Conservation (phyloP, 1,284 basidiomycete species). For the Stygiomarasmius scandens region DNA sequence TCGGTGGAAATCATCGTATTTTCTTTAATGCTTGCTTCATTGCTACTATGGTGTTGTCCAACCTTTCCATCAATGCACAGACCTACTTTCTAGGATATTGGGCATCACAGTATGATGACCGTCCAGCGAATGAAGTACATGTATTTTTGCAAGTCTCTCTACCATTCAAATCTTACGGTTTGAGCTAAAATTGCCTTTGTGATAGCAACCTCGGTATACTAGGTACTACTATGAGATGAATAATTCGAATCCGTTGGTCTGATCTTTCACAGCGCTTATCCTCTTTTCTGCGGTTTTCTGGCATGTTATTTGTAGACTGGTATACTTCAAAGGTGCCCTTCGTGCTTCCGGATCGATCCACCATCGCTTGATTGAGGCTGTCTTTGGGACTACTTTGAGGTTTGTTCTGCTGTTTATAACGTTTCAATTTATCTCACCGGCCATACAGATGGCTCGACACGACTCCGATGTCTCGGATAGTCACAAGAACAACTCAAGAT, state of each 20-base stretch:
- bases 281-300: not conserved
- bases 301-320: not conserved
- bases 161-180: no score
- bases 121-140: constrained; percentile 24
- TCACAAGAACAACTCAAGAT: constrained; percentile 55
- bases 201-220: constrained; percentile 9
- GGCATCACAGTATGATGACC: constrained; percentile 43
- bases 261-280: not conserved
- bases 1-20: constrained; percentile 43
- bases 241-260: no score
- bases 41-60: constrained; percentile 22
- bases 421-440: not conserved
- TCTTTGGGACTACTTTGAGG: constrained; percentile 60
- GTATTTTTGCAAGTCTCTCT: constrained; percentile 28
- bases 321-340: constrained; percentile 30
- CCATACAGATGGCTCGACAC: constrained; percentile 40
- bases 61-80: constrained; percentile 31
- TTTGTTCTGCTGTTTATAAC: constrained; percentile 14
- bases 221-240: no score
- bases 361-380: constrained; percentile 44
- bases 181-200: constrained; percentile 31
- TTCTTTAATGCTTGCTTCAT: constrained; percentile 40
- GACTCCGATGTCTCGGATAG: constrained; percentile 58
- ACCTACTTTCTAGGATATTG: constrained; percentile 51
- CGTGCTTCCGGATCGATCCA: constrained; percentile 56